Conservation (phyloP, 1,139 yeast species). For the Magnusiomyces ingens region DNA sequence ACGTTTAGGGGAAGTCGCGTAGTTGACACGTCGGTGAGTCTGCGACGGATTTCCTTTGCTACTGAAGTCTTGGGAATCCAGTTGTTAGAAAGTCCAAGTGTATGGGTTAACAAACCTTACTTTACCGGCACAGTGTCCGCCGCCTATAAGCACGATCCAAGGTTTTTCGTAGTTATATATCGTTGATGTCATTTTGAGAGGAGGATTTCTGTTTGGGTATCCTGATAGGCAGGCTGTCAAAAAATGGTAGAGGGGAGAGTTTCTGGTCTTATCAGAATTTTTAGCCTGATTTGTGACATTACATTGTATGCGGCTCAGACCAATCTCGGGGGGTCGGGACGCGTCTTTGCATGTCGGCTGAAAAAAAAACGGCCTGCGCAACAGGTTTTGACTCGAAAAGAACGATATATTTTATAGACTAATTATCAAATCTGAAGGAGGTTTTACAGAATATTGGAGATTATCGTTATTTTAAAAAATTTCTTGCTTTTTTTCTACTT, state of each 20-base stretch:
- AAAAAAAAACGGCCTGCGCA: no score
- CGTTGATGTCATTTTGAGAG: not conserved
- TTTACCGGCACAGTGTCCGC: constrained; percentile 73
- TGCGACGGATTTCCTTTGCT: constrained; percentile 23
- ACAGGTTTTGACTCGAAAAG: no score
- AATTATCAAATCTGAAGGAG: no score
- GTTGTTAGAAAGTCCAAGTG: not conserved
- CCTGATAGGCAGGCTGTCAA: not conserved
- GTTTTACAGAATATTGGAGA: no score
- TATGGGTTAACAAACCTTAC: constrained; percentile 33
- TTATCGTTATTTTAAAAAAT: not conserved
- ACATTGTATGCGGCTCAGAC: not conserved
- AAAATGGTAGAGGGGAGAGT: not conserved
- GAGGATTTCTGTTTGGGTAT: not conserved
- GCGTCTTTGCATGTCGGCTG: not conserved
- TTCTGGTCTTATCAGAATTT: not conserved
- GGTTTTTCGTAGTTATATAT: constrained; percentile 5
- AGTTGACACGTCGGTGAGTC: constrained; percentile 11
- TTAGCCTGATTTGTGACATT: not conserved
- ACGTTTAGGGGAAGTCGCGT: constrained; percentile 14
- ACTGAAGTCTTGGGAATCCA: constrained; percentile 23
- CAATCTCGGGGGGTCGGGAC: not conserved
- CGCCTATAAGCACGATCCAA: constrained; percentile 54
- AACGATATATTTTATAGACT: no score
- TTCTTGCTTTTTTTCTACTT: not conserved